These are phyloP conservation scores for Oryza nivara DNA, from an alignment of 176 grass and related monocot species.

Conservation along the genomic window DNA sequence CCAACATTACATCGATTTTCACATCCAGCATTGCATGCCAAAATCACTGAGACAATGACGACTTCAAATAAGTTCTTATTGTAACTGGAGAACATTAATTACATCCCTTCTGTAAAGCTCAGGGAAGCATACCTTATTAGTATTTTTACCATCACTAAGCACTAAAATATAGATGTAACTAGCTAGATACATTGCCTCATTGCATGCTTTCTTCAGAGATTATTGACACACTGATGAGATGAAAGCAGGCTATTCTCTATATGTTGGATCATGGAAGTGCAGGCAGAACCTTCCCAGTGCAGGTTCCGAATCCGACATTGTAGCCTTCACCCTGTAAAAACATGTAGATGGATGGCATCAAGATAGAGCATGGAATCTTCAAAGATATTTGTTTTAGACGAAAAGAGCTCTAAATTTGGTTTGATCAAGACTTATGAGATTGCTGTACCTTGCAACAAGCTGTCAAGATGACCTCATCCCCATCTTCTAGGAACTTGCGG, in stretches of 20 bases:
- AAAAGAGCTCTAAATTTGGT: too few relatives aligned
- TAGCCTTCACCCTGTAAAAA: slow-evolving; percentile 73
- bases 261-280: slow-evolving; percentile 55
- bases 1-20: not conserved
- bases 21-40: not conserved
- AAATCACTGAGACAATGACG: not conserved
- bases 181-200: not conserved
- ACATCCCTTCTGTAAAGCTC: not conserved
- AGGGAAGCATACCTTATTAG: not conserved
- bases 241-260: not conserved
- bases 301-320: slow-evolving; percentile 86
- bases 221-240: not conserved
- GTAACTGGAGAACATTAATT: not conserved
- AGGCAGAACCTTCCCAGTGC: slow-evolving; percentile 75
- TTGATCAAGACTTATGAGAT: not conserved
- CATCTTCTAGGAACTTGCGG: slow-evolving; percentile 91
- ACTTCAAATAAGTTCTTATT: not conserved
- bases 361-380: not conserved
- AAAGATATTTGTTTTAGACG: not conserved
- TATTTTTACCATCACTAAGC: not conserved
- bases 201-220: not conserved
- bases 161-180: slow-evolving; percentile 16
- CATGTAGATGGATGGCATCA: not conserved
- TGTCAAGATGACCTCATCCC: slow-evolving; percentile 87
- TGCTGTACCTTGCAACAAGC: slow-evolving; percentile 80